These are phyloP conservation scores for Effrenium voratum DNA, from an alignment of 73 alveolate species.

Conservation along the genomic window DNA sequence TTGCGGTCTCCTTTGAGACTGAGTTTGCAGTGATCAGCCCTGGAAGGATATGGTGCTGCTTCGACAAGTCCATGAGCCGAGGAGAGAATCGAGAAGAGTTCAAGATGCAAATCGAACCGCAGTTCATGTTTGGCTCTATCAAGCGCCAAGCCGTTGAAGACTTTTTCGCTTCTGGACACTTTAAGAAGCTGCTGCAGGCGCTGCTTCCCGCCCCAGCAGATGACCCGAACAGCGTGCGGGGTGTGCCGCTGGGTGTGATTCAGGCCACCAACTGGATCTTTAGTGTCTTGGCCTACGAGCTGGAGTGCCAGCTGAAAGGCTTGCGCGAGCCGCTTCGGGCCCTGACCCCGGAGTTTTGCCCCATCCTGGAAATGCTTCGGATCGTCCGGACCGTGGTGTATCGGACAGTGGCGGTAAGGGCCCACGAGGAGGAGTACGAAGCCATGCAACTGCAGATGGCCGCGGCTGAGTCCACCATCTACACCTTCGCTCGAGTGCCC, in stretches of 20 bases:
- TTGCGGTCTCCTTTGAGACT: slow-evolving; percentile 33
- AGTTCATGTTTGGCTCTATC: slow-evolving; percentile 42
- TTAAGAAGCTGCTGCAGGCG: slow-evolving; percentile 9
- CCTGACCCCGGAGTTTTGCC: slow-evolving; percentile 44
- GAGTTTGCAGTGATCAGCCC: slow-evolving; percentile 74
- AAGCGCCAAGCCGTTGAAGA: slow-evolving; percentile 44
- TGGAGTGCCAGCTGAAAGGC: slow-evolving; percentile 44
- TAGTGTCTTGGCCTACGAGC: slow-evolving; percentile 45
- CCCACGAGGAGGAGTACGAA: slow-evolving; percentile 65
- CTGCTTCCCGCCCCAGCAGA: slow-evolving; percentile 67
- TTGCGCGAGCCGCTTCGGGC: slow-evolving; percentile 40
- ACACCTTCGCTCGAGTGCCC: slow-evolving; percentile 42
- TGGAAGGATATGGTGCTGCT: slow-evolving; percentile 60
- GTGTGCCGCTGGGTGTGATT: slow-evolving; percentile 62
- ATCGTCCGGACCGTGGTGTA: slow-evolving; percentile 57
- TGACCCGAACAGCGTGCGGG: slow-evolving; percentile 59
- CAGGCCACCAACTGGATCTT: slow-evolving; percentile 60
- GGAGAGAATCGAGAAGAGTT: slow-evolving; percentile 84
- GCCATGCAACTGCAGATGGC: slow-evolving; percentile 65
- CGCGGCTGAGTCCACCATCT: slow-evolving; percentile 67
- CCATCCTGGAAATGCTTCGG: slow-evolving; percentile 51
- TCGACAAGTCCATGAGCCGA: slow-evolving; percentile 77
- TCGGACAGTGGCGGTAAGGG: slow-evolving; percentile 29
- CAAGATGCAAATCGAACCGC: slow-evolving; percentile 51
- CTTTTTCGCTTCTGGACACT: slow-evolving; percentile 58